These are phyloP conservation scores for Debaryomyces coudertii DNA, from an alignment of 1,139 yeast genomes.

Conservation along the genomic window DNA sequence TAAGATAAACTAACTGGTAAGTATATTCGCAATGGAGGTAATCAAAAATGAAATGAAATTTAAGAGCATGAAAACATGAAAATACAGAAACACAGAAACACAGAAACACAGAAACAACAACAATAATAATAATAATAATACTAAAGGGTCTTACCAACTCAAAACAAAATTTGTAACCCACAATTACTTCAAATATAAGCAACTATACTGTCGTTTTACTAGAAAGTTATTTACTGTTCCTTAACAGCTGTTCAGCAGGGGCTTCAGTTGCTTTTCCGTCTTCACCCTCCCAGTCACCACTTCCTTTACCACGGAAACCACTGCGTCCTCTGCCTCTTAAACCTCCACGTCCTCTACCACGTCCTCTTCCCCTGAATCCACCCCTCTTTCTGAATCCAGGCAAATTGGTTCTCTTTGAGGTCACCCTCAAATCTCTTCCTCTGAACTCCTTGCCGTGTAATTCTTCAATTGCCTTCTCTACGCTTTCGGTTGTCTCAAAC, in stretches of 20 bases:
- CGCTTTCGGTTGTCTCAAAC: conserved; percentile 34
- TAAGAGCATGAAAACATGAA: background rate
- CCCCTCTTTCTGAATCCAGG: conserved; percentile 36
- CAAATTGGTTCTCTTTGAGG: conserved; percentile 43
- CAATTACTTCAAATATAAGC: background rate
- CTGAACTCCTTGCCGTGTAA: conserved; percentile 39
- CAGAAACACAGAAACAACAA: background rate
- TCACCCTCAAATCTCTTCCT: conserved; percentile 41
- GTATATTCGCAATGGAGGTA: background rate
- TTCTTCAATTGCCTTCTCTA: conserved; percentile 38
- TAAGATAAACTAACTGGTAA: background rate
- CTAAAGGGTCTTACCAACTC: background rate
- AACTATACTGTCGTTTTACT: background rate
- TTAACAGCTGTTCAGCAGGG: conserved; percentile 13
- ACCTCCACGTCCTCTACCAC: conserved; percentile 26
- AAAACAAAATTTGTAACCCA: background rate
- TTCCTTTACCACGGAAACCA: conserved; percentile 24
- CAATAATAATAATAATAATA: background rate
- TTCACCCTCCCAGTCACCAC: conserved; percentile 14
- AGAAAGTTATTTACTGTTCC: conserved; percentile 6
- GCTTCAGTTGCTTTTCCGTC: conserved; percentile 15
- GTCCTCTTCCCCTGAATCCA: conserved; percentile 24
- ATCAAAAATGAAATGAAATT: background rate
- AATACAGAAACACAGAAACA: background rate
- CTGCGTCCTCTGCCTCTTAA: conserved; percentile 26